Evolutionary conservation across 2,329 filamentous ascomycete genomes (phyloP).

Genomic region (Keithomyces neogunnii): DNA sequence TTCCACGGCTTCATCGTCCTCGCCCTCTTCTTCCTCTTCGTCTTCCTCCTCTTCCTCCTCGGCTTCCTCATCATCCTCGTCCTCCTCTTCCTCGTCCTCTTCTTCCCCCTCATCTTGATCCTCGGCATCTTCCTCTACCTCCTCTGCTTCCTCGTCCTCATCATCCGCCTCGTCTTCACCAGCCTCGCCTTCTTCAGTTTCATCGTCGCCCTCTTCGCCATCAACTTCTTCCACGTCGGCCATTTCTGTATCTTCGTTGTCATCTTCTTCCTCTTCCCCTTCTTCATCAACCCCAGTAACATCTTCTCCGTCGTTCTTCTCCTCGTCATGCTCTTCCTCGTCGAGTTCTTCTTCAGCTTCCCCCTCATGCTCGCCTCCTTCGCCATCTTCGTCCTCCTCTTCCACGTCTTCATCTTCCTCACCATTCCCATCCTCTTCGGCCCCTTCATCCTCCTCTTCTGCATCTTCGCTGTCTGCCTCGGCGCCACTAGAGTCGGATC

Average conservation of each 20-base stretch:
- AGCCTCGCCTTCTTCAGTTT: constrained; percentile 10
- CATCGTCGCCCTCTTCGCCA: constrained; percentile 9
- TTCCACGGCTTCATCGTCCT: background rate
- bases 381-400: constrained; percentile 13
- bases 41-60: constrained; percentile 8
- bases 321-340: constrained; percentile 7
- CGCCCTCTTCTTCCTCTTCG: constrained; percentile 9
- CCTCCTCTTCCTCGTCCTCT: constrained; percentile 5
- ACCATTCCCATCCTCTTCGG: background rate
- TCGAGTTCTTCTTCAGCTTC: constrained; percentile 8
- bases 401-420: constrained; percentile 19
- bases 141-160: constrained; percentile 10
- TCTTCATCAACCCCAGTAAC: constrained; percentile 10
- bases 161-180: constrained; percentile 16
- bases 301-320: constrained; percentile 7
- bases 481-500: constrained; percentile 23
- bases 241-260: constrained; percentile 6
- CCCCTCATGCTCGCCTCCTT: constrained; percentile 7
- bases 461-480: constrained; percentile 25
- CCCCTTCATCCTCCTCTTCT: constrained; percentile 9
- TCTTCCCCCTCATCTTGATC: constrained; percentile 12
- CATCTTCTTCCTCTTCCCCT: constrained; percentile 9
- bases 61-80: constrained; percentile 8
- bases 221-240: background rate
- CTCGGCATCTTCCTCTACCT: constrained; percentile 6